Conservation (phyloP, 2,329 filamentous ascomycete species). For the Aspergillus vadensis region DNA sequence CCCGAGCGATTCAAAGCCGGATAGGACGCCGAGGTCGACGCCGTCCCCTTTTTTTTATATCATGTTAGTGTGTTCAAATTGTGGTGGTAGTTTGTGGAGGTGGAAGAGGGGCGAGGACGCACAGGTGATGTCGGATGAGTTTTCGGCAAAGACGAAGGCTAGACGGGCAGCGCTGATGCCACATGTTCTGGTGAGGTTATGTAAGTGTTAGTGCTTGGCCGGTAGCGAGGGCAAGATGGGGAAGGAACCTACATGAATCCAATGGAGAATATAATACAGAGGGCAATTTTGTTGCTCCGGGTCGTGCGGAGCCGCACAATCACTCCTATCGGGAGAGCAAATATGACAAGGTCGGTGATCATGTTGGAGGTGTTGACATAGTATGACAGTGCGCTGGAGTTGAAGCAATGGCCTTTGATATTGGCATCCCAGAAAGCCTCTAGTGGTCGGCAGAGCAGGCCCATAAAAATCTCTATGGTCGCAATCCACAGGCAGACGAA, state of each 20-base stretch:
- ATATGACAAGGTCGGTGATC: slow-evolving; percentile 9
- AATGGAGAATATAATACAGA: slow-evolving; percentile 5
- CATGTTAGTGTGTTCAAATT: not conserved
- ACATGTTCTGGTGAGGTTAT: slow-evolving; percentile 3
- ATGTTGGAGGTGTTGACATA: slow-evolving; percentile 10
- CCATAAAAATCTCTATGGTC: slow-evolving; percentile 10
- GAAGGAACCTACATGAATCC: slow-evolving; percentile 6
- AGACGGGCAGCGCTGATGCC: slow-evolving; percentile 11
- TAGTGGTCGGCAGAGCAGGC: slow-evolving; percentile 7
- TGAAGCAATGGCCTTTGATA: slow-evolving; percentile 11
- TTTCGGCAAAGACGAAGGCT: slow-evolving; percentile 9
- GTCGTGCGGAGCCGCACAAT: slow-evolving; percentile 8
- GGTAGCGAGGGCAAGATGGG: not conserved
- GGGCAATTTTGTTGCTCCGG: slow-evolving; percentile 2
- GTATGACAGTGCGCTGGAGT: slow-evolving; percentile 7
- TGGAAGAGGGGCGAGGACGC: not conserved
- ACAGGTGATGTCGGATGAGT: slow-evolving; percentile 11
- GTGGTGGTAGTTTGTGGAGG: not conserved
- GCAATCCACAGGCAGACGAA: slow-evolving; percentile 10
- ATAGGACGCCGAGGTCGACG: slow-evolving; percentile 3
- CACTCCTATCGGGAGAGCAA: slow-evolving; percentile 5
- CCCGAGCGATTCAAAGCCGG: slow-evolving; percentile 8
- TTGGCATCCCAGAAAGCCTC: slow-evolving; percentile 6
- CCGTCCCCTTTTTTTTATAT: slow-evolving; percentile 5
- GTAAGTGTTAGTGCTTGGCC: not conserved